Base-by-base conservation (phyloP, 202 grass and related monocot species). In the Tripidium arundinaceum region DNA sequence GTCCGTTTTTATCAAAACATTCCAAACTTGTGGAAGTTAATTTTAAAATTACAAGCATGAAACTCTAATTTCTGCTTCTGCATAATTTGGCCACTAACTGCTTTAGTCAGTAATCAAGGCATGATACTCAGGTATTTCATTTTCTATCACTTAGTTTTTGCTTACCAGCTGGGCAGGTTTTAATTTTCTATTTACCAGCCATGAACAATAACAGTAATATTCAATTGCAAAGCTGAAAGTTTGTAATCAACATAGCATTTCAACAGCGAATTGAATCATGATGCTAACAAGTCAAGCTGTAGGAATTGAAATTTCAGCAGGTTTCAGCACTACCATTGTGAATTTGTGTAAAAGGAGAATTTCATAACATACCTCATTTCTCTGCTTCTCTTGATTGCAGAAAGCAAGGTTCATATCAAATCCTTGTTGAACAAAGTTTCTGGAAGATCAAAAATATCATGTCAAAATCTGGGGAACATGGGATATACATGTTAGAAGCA, bases 351-450 rank as follows among this genome's bases (percentile, higher is more conserved):
- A 55, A 55, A 55, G 7, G 4, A 22, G 19, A 54, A 25, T 27
- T 22, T 72, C 46, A 55, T 29, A 52, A 70, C 90, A 85, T 77
- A 93, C 97, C 97, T 93, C 93, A 69, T 72, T 92, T 80, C 89
- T 96, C 40, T 96, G 92, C 87, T 93, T 99, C 80, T 99, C 97
- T 75, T 96, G 83, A 77, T 93, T 96, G 79, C 92, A 99, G 38
- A 96, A 99, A 63, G 97, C 97, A 88, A 96, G 78, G 66, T 85
- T 92, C 97, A 92, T 93, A 85, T 97, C 97, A 70, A 96, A 96
- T 78, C 88, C 97, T 89, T 90, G 89, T 70, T 93, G 97, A 83
- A 99, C 79, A 81, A 89, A 88, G 76, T 88, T 99, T 77, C 97
- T 99, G 93, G 31, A 28, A 84, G 62, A 62, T 76, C 69, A 72